Base-by-base conservation (phyloP, 192 early-diverging fungal genomes). In the Gamsiella multidivaricata region DNA sequence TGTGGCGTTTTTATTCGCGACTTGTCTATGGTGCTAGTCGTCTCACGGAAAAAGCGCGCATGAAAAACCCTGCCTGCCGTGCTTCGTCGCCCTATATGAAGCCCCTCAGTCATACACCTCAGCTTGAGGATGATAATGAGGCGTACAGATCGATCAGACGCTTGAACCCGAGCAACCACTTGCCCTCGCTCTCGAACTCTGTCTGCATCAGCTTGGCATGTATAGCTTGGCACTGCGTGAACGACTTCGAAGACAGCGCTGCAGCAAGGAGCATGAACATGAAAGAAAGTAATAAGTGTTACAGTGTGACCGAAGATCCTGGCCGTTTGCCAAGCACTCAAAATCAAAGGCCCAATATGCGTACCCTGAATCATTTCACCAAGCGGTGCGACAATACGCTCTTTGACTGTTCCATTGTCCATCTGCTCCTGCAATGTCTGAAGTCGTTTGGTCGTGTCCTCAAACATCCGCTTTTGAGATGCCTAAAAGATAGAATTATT, bases 131-230 rank as follows among this genome's bases (percentile, higher is more conserved):
- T 23, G 52, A 26, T 32, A 57, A 20, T 26, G 70, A 54, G 18
- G 56, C 49, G 37, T 82, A 82, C n/a, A 86, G 29, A 46, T 86
- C 82, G 39, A 84, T 79, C 41, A 86, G 49, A 29, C 85, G 79
- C 61, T 84, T 84, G 36, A 86, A 54, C 31, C 85, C 85, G 25
- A 86, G 50, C 25, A 86, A 46, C 85, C 85, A 86, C 42, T 80
- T 67, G 5, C 85, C 82, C 34, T 86, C 81, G 20, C 70, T 70
- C n/a, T 84, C 81, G 66, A 80, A 86, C 28, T 84, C 79, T 3
- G 66, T 82, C 23, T 69, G 80, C 82, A 86, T 84, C 34, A 84
- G 20, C 61, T 82, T 76, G 18, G 63, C 57, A 42, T 86, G 85
- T 10, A 84, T 79, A 20, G 61, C 55, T 11, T 60, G 45, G 33